These are phyloP conservation scores for Tulasnella sp. DNA, from an alignment of 768 basidiomycete genomes.

Conservation along the genomic window DNA sequence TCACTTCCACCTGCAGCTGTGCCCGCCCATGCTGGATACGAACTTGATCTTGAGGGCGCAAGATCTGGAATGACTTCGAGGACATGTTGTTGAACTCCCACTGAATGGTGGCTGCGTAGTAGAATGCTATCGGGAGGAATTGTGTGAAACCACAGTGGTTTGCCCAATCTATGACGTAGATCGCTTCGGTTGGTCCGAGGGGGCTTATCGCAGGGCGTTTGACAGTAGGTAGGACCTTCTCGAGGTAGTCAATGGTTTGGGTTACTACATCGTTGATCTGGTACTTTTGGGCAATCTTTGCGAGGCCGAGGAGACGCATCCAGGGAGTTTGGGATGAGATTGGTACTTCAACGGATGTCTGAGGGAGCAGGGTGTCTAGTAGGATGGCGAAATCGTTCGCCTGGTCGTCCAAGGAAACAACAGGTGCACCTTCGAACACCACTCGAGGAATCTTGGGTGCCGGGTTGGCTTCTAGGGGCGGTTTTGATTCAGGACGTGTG, in stretches of 20 bases:
- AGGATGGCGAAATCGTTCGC: neutral
- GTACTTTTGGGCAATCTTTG: neutral
- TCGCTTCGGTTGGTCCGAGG: neutral
- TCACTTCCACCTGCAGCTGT: neutral
- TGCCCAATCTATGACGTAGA: neutral
- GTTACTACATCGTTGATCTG: neutral
- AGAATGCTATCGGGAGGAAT: slow-evolving; percentile 1
- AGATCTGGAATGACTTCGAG: neutral
- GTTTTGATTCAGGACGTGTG: neutral
- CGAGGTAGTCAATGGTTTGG: neutral
- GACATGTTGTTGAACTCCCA: neutral
- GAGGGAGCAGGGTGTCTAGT: neutral
- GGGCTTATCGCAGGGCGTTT: neutral
- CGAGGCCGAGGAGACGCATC: neutral
- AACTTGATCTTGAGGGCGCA: neutral
- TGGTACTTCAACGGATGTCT: neutral
- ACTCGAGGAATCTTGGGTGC: neutral
- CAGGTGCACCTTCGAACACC: neutral
- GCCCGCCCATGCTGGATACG: neutral
- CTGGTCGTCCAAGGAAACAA: neutral
- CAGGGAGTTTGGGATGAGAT: neutral
- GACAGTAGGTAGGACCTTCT: neutral
- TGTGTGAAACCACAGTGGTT: neutral
- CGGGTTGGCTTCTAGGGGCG: neutral
- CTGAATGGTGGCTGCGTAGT: neutral